phyloP scores from a whole-genome alignment of 495 filamentous ascomycete species.

The Penicillium bovifimosum region DNA sequence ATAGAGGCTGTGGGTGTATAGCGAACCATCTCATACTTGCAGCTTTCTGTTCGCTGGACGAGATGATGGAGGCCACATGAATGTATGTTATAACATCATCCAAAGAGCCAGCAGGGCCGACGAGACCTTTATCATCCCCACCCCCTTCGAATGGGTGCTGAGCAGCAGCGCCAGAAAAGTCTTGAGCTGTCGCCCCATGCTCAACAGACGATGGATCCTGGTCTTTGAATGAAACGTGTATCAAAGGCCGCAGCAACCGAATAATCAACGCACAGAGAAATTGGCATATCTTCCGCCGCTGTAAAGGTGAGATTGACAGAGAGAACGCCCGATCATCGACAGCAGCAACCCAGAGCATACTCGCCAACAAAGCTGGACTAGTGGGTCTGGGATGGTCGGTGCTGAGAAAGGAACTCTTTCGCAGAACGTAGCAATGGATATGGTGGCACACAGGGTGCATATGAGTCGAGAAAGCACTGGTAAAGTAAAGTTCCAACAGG shows the following conservation, averaged over 20 bases:
- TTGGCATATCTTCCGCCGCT: constrained; percentile 82
- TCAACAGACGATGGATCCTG: constrained; percentile 25
- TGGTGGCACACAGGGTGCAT: constrained; percentile 90
- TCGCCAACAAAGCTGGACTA: constrained; percentile 81
- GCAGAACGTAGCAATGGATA: constrained; percentile 84
- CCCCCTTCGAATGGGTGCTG: constrained; percentile 55
- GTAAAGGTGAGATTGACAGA: constrained; percentile 76
- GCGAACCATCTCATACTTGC: constrained; percentile 78
- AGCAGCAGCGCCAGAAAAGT: constrained; percentile 24
- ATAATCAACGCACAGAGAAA: constrained; percentile 86
- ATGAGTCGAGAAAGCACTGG: constrained; percentile 76
- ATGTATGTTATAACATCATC: constrained; percentile 64
- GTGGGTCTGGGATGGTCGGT: constrained; percentile 70
- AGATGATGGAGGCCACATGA: constrained; percentile 85
- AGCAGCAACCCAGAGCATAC: constrained; percentile 93
- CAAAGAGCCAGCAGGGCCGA: constrained; percentile 67
- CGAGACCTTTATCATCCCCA: constrained; percentile 70
- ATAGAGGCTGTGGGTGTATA: not conserved
- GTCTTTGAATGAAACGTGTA: constrained; percentile 56
- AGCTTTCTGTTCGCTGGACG: constrained; percentile 90
- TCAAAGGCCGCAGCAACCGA: constrained; percentile 75
- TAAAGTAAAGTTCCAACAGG: constrained; percentile 81
- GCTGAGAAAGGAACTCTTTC: constrained; percentile 83
- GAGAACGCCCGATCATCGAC: constrained; percentile 88
- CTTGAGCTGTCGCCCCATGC: constrained; percentile 24